phyloP scores from a whole-genome alignment of 768 basidiomycete genomes.

The Termitomyces sp. region DNA sequence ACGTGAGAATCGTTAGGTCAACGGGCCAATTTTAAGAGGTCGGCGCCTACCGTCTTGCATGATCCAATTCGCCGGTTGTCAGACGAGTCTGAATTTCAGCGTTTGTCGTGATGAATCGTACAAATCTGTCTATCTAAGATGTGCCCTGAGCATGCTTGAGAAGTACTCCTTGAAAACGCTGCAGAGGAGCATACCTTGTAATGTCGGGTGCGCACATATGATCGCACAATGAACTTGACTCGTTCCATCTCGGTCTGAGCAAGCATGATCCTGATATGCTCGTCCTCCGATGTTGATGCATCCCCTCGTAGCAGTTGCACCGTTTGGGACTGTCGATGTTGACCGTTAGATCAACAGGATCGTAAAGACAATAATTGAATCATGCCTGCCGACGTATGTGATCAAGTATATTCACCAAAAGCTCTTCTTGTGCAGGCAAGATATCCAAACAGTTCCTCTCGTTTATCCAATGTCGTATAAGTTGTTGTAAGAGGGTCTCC shows the following conservation, averaged over 20 bases:
- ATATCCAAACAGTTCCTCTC: constrained; percentile 81
- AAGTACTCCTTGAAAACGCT: constrained; percentile 2
- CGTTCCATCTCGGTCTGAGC: constrained; percentile 94
- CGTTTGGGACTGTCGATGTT: constrained; percentile 55
- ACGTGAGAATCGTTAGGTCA: neutral
- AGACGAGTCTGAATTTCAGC: constrained; percentile 71
- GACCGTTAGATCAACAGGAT: neutral
- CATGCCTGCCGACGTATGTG: constrained; percentile 66
- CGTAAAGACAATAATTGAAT: neutral
- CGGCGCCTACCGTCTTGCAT: constrained; percentile 61
- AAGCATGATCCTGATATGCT: constrained; percentile 89
- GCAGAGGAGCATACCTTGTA: constrained; percentile 57
- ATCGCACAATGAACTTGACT: constrained; percentile 86
- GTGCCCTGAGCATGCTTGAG: constrained; percentile 18
- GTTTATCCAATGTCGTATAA: constrained; percentile 83
- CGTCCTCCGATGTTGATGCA: constrained; percentile 83
- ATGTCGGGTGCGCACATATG: constrained; percentile 81
- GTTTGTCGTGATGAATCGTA: constrained; percentile 69
- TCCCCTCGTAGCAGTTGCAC: constrained; percentile 75
- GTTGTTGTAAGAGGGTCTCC: constrained; percentile 59
- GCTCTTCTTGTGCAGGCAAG: constrained; percentile 62
- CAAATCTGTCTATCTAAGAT: constrained; percentile 79
- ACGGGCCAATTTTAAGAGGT: neutral
- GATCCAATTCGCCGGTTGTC: constrained; percentile 76
- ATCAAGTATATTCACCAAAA: constrained; percentile 63